Base-by-base conservation (phyloP, 345 rosid species). In the Eucalyptus pauciflora region DNA sequence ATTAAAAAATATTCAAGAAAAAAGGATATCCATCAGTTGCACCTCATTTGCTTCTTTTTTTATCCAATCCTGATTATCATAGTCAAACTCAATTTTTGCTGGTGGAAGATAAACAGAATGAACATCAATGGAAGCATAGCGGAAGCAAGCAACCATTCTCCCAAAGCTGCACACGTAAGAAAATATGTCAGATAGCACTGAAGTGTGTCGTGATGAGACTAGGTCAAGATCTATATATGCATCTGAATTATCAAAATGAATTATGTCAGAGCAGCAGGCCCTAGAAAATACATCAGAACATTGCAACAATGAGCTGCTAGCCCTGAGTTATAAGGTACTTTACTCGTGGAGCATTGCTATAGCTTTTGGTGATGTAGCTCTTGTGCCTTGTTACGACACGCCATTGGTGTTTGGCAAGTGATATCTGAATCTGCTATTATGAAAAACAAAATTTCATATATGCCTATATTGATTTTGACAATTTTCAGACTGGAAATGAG, bases 141-240 rank as follows among this genome's bases (percentile, higher is more conserved):
- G 95, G 91, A 98, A 98, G 93, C 99, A 98, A 91, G 99, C 99
- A 90, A 97, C 98, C 98, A 95, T 98, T 91, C 91, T 92, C 91
- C 99, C 99, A 88, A 95, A 97, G 86, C 99, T 98, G 94, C 94
- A 94, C 48, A 71, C 4, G 58, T 50, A 64, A 49, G 56, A 56
- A 29, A 22, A 43, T 37, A 37, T 76, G 83, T 86, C 54, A 86
- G 87, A 86, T 49, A 86, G 25, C 22, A 86, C 41, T 50, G 31
- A 86, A 37, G 45, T 29, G 87, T 31, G 62, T 10, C 24, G 10
- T 51, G 46, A 86, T 18, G 15, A 50, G 45, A 29, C 6, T 86
- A 86, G 56, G 22, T 85, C 87, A 25, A 50, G 46, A 52, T 16
- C 54, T 41, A 86, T 52, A 31, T 50, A 52, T n/a, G 64, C 67